These are phyloP conservation scores for Trichoderma arundinaceum DNA, from an alignment of 2,329 filamentous ascomycete species.

Conservation along the genomic window DNA sequence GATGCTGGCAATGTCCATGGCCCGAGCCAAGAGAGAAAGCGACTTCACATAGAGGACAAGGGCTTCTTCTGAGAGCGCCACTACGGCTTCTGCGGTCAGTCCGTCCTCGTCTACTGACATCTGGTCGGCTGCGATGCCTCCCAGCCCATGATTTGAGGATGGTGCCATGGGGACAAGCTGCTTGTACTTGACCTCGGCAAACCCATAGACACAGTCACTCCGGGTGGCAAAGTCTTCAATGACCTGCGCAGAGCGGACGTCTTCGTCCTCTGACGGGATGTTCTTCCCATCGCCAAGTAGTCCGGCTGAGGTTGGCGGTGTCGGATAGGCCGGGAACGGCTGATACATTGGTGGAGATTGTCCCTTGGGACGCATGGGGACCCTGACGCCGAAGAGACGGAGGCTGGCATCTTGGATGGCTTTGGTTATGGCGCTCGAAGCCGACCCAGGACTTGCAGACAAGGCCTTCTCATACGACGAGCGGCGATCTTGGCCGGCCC, in stretches of 20 bases:
- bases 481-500: conserved; percentile 73
- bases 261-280: conserved; percentile 71
- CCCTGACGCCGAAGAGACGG: conserved; percentile 73
- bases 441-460: conserved; percentile 72
- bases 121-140: conserved; percentile 63
- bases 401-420: conserved; percentile 91
- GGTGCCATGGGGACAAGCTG: conserved; percentile 91
- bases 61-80: conserved; percentile 90
- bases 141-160: conserved; percentile 73
- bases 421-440: conserved; percentile 91
- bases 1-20: conserved; percentile 90
- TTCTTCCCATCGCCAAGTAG: conserved; percentile 69
- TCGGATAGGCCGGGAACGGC: conserved; percentile 84
- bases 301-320: conserved; percentile 63
- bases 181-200: conserved; percentile 98
- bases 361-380: conserved; percentile 68
- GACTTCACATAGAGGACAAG: conserved; percentile 96
- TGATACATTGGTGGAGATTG: conserved; percentile 78
- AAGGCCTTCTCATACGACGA: conserved; percentile 79
- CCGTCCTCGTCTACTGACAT: conserved; percentile 68
- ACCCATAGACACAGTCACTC: conserved; percentile 95
- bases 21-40: conserved; percentile 84
- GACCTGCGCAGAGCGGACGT: conserved; percentile 74
- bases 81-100: conserved; percentile 82
- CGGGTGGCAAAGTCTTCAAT: conserved; percentile 92